Percentiles rank a stretch among this genome's conserved stretches.
phyloP scores from a whole-genome alignment of 176 grass and related monocot species.

The Carex parvula region DNA sequence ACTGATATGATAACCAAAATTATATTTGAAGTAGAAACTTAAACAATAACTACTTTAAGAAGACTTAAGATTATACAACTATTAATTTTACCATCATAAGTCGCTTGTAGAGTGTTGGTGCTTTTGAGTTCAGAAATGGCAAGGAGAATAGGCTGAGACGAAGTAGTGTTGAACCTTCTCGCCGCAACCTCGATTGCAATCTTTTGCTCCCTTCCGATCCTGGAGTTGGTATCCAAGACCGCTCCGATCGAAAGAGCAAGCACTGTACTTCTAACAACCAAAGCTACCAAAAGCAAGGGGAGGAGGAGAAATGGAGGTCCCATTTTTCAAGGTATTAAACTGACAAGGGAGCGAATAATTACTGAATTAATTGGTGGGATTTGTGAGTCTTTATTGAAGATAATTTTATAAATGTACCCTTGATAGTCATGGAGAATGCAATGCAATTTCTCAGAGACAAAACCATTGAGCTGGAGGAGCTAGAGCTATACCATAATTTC shows the following conservation, averaged over 20 bases:
- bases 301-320: neutral
- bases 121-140: neutral
- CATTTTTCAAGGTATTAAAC: neutral
- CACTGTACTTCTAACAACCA: neutral
- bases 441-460: no score
- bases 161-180: neutral
- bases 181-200: neutral
- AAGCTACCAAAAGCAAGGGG: neutral
- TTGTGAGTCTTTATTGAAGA: no score
- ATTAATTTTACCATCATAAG: neutral
- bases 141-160: neutral
- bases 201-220: conserved; percentile 10
- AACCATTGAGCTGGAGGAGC: no score
- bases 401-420: no score
- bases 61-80: neutral
- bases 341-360: neutral
- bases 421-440: no score
- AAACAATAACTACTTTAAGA: neutral
- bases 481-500: neutral
- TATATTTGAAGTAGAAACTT: no score
- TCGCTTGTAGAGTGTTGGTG: neutral
- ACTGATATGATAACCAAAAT: neutral
- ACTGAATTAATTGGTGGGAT: neutral
- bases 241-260: neutral
- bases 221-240: neutral